Base-by-base conservation (phyloP, 176 grass and related monocot genomes). In the Eremochloa ophiuroides region DNA sequence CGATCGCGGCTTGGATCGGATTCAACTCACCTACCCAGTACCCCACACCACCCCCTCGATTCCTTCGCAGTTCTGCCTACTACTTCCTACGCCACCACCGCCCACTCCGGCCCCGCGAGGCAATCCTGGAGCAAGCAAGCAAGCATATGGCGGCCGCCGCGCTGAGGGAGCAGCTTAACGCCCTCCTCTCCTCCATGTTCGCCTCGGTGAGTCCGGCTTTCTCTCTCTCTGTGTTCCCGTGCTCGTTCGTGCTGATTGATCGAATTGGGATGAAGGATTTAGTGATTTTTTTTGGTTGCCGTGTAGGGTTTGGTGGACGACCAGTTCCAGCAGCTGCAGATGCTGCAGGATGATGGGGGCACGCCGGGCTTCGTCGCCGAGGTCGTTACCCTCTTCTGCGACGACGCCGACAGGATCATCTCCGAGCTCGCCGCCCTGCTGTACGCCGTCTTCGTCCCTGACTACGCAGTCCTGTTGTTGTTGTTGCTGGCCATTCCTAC, bases 291-390 rank as follows among this genome's bases (percentile, higher is more conserved):
- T 59, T 35, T 62, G 6, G 12, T 7, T 34, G 64, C 8, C 61
- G 75, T 85, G 51, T 68, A 97, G 94, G 94, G 89, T 38, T 73
- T 86, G 58, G 65, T 97, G 82, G 94, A 94, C 81, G 81, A 94
- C n/a, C 91, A 97, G 91, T 97, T 97, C 82, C 81, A 85, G 87
- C 87, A 94, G 76, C 84, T 97, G 62, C 94, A 90, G 87, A 86
- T 90, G 82, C 82, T 97, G 29, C 84, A 97, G 85, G 94, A 92
- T 17, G 89, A 94, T 25, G 91, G 74, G 20, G 58, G 84, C 76
- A 83, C 81, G 17, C 85, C 91, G 50, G 80, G 89, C 13, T 97
- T 94, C 75, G 82, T 97, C 18, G 72, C 85, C 37, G 94, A 97
- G 66, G 87, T 97, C 40, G 63, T 92, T 85, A 82, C 73, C 71